phyloP scores from a whole-genome alignment of 176 grass and related monocot species.

The Secale cereale region DNA sequence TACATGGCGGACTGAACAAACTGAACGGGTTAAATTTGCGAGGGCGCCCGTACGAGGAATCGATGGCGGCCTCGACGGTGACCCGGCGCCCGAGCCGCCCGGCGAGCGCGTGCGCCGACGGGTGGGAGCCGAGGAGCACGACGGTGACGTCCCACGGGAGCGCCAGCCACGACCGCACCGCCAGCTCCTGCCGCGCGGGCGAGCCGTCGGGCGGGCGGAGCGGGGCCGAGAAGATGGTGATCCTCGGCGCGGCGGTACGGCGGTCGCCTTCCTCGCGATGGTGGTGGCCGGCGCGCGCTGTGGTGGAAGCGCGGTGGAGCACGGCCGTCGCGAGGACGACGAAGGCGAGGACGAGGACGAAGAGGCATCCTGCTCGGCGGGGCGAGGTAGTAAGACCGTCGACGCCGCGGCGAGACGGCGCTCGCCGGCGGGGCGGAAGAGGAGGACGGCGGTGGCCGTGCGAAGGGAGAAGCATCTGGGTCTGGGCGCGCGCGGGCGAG shows the following conservation, averaged over 20 bases:
- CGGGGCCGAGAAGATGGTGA: constrained; percentile 62
- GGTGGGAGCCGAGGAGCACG: constrained; percentile 58
- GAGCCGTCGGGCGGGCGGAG: constrained; percentile 23
- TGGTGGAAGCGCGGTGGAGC: neutral
- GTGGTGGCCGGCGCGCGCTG: neutral
- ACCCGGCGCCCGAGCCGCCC: constrained; percentile 46
- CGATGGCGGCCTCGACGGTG: constrained; percentile 45
- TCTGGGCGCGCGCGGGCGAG: neutral
- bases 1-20: too few relatives aligned
- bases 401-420: neutral
- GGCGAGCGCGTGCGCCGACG: constrained; percentile 28
- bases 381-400: neutral
- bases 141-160: constrained; percentile 53
- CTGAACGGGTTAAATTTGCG: too few relatives aligned
- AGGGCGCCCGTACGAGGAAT: constrained; percentile 45
- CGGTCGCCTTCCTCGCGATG: neutral
- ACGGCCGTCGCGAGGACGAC: constrained; percentile 13
- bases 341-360: constrained; percentile 23
- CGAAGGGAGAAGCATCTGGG: constrained; percentile 15
- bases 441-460: neutral
- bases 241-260: neutral
- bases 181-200: constrained; percentile 57
- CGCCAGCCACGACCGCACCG: constrained; percentile 80
- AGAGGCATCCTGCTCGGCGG: neutral
- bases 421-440: neutral